Base-by-base conservation (phyloP, 1,284 basidiomycete genomes). In the Xanthoconium separans region DNA sequence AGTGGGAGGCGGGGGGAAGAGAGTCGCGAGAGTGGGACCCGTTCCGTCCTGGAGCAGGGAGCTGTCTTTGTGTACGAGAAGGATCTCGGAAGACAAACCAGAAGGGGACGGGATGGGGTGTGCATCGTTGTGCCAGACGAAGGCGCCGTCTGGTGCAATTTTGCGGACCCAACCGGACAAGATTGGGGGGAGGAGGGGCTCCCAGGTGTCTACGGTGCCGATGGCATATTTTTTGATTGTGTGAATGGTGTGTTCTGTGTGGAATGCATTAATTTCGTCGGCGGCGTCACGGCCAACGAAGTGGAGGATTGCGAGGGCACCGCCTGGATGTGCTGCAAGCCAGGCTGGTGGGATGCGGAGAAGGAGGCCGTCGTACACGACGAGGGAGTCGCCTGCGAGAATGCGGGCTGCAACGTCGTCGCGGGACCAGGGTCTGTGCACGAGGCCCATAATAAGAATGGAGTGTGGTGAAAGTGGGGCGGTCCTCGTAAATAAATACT, bases 271-370 rank as follows among this genome's bases (percentile, higher is more conserved):
- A 44, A 98, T 91, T 72, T 99, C 96, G 75, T 97, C 92, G 4
- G 89, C 85, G 0, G 95, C 96, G 69, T 99, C 95, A 48, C 96
- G 83, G 3, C 97, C 97, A 31, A 98, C 87, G 67, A 96, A 98
- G 75, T 99, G 97, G 29, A 97, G 84, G 57, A 99, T 86, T 18
- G 95, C 83, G 46, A 98, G 86, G 13, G 84, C 75, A 51, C 96
- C 95, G 42, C 96, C 97, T 0, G 96, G 96, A 69, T 99, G 97
- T 4, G 80, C 76, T 4, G 81, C 71, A 20, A 96, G 84, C 97
- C 96, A 98, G 16, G 80, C 75, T 13, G 80, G 78, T 22, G 93
- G 84, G n/a, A 97, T 84, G 58, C 87, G 85, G 61, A 98, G 85
- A 58, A 98, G 85, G 56, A 81, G 77, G 60, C 81, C 79, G 63